These are phyloP conservation scores for Fallopia convolvulus DNA, from an alignment of 148 eudicot species.

Conservation along the genomic window DNA sequence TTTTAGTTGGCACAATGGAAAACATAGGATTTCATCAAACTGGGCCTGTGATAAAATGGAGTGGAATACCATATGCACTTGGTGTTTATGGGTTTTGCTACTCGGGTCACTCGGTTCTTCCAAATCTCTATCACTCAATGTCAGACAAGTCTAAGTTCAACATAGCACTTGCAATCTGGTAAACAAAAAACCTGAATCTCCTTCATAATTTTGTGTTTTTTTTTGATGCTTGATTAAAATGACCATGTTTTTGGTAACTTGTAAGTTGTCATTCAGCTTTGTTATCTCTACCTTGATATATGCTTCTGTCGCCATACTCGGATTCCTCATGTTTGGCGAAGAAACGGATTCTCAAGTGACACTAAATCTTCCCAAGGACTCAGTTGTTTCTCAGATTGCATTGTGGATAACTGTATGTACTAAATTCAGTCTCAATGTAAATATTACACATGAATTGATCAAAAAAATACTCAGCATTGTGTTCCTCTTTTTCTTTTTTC, in stretches of 20 bases:
- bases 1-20: conserved; percentile 43
- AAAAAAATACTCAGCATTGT: not conserved
- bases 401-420: conserved; percentile 66
- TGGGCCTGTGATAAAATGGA: conserved; percentile 56
- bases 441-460: not conserved
- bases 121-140: conserved; percentile 90
- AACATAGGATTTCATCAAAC: conserved; percentile 58
- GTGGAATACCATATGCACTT: conserved; percentile 71
- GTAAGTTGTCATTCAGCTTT: conserved; percentile 42
- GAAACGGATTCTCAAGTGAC: conserved; percentile 66
- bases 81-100: conserved; percentile 82
- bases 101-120: conserved; percentile 76
- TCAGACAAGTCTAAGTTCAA: conserved; percentile 73
- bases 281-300: conserved; percentile 50
- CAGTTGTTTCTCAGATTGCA: conserved; percentile 51
- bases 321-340: conserved; percentile 87
- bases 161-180: conserved; percentile 30
- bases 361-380: conserved; percentile 59
- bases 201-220: not conserved
- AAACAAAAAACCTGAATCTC: not conserved
- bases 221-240: not conserved
- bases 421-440: not conserved
- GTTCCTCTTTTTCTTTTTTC: conserved; percentile 15
- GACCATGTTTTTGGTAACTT: not conserved
- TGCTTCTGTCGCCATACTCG: conserved; percentile 54